A percentile compares a stretch with the other conserved stretches of the same genome.
These are phyloP conservation scores for Tricholoma furcatifolium DNA, from an alignment of 768 basidiomycete genomes.

Conservation along the genomic window DNA sequence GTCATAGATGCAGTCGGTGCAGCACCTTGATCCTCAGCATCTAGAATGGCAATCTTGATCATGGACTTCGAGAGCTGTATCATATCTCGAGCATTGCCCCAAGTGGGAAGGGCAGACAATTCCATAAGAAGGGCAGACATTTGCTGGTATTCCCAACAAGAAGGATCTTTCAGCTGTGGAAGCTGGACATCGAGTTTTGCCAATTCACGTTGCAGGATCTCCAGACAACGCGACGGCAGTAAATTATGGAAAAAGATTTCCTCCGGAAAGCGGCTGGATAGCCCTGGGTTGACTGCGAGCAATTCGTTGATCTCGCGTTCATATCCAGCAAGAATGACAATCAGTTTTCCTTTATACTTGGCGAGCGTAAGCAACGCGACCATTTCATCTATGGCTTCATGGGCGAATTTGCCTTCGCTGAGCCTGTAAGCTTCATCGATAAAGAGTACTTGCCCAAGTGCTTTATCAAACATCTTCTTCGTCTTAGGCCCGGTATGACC, in stretches of 20 bases:
- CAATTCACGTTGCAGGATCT: slow-evolving; percentile 48
- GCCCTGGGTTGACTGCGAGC: slow-evolving; percentile 55
- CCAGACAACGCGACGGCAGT: slow-evolving; percentile 44
- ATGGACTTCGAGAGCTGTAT: slow-evolving; percentile 51
- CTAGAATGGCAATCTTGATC: slow-evolving; percentile 36
- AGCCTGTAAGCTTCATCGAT: slow-evolving; percentile 73
- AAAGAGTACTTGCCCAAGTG: slow-evolving; percentile 66
- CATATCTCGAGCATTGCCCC: slow-evolving; percentile 74
- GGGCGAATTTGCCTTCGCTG: slow-evolving; percentile 57
- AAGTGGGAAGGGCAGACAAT: slow-evolving; percentile 47
- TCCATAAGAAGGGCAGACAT: slow-evolving; percentile 39
- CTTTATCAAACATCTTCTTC: slow-evolving; percentile 56
- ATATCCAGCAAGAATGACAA: slow-evolving; percentile 71
- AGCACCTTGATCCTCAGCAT: slow-evolving; percentile 11
- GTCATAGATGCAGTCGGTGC: slow-evolving; percentile 1
- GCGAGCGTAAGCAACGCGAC: slow-evolving; percentile 62
- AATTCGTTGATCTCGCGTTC: slow-evolving; percentile 64
- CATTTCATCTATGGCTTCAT: slow-evolving; percentile 71
- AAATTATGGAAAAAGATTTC: slow-evolving; percentile 56
- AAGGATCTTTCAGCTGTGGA: slow-evolving; percentile 31
- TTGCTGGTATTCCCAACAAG: slow-evolving; percentile 26
- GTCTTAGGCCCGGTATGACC: slow-evolving; percentile 75
- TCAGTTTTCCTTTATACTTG: slow-evolving; percentile 51
- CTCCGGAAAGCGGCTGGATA: slow-evolving; percentile 67
- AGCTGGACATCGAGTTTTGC: slow-evolving; percentile 39